These are phyloP conservation scores for Macrolepiota albuminosa DNA, from an alignment of 768 basidiomycete species.

Conservation along the genomic window DNA sequence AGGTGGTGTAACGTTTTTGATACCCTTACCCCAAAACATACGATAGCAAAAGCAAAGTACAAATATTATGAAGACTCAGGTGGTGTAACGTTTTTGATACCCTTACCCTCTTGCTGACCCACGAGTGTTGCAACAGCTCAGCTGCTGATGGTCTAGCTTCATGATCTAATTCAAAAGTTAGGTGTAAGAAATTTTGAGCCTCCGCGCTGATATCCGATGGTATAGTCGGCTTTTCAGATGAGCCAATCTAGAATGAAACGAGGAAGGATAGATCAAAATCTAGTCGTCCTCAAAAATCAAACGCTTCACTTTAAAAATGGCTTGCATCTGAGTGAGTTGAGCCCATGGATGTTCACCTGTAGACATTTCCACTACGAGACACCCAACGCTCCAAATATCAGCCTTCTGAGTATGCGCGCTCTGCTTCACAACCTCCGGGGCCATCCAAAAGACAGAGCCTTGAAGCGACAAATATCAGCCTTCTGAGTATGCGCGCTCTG, in stretches of 20 bases:
- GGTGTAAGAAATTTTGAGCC: conserved; percentile 80
- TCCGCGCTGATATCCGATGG: conserved; percentile 90
- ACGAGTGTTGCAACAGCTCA: conserved; percentile 70
- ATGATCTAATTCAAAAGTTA: conserved; percentile 85
- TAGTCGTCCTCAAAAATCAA: background rate
- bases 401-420: conserved; percentile 87
- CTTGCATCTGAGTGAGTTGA: conserved; percentile 97
- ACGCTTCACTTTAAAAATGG: conserved; percentile 83
- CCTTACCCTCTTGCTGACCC: conserved; percentile 47
- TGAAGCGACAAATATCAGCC: conserved; percentile 96
- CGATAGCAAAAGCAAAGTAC: conserved; percentile 6
- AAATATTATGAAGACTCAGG: conserved; percentile 8
- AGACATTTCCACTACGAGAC: conserved; percentile 93
- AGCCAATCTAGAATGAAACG: conserved; percentile 66
- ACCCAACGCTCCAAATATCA: conserved; percentile 96
- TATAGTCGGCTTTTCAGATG: conserved; percentile 79
- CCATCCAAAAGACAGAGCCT: conserved; percentile 99
- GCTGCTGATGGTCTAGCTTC: conserved; percentile 74
- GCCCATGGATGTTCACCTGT: conserved; percentile 97
- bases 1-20: conserved; percentile 8
- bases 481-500: conserved; percentile 89
- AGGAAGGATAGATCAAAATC: background rate
- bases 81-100: conserved; percentile 9
- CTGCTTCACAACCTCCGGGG: conserved; percentile 97
- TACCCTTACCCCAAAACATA: conserved; percentile 14